Conservation (phyloP, 1,284 basidiomycete species). For the Paramarasmius palmivorus region DNA sequence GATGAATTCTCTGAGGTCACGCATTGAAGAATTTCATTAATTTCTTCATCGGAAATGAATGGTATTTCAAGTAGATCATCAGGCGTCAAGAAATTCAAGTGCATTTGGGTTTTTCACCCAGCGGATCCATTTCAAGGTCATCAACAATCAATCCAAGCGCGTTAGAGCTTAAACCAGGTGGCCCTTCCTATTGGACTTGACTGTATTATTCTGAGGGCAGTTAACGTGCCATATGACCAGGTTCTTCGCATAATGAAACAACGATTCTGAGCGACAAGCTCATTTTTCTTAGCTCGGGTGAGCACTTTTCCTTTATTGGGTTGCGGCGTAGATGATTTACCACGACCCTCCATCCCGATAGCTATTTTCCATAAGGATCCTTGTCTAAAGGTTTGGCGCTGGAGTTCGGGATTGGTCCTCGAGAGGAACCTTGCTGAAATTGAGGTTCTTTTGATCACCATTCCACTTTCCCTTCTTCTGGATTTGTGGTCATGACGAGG, state of each 20-base stretch:
- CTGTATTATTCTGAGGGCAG: constrained; percentile 9
- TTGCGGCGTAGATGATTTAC: not conserved
- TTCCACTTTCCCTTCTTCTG: too few species aligned
- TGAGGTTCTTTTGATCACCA: too few species aligned
- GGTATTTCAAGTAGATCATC: not conserved
- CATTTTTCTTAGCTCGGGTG: not conserved
- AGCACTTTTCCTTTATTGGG: not conserved
- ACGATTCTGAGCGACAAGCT: not conserved
- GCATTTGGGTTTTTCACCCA: not conserved
- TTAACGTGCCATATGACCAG: constrained; percentile 9
- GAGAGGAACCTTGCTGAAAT: too few species aligned
- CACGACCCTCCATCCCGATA: not conserved
- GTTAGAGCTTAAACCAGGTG: not conserved
- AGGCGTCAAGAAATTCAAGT: not conserved
- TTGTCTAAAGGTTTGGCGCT: not conserved
- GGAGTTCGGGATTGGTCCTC: too few species aligned
- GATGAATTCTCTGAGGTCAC: too few species aligned
- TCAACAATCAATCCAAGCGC: not conserved
- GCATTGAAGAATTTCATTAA: not conserved
- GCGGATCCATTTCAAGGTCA: not conserved
- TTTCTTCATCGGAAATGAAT: not conserved
- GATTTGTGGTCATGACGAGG: too few species aligned
- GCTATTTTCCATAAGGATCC: not conserved
- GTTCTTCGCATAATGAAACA: constrained; percentile 6
- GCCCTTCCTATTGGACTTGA: not conserved